Base-by-base conservation (phyloP, 768 basidiomycete genomes). In the Tulasnella calospora region DNA sequence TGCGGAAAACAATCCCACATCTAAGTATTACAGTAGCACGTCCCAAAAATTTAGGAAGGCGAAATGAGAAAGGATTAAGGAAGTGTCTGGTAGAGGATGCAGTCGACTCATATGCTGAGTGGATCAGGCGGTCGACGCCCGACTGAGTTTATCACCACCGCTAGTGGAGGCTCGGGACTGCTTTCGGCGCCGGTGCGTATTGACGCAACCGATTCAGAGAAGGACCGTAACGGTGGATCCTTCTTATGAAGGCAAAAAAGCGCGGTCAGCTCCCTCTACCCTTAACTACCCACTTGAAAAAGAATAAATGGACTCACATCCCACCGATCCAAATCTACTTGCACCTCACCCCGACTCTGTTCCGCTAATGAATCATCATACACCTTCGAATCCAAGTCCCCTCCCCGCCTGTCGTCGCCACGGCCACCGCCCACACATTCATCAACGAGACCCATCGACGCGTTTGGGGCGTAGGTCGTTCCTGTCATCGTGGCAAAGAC, bases 301-400 rank as follows among this genome's bases (percentile, higher is more conserved):
- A 10, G 33, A 33, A 2, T 2, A 27, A 27, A 19, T 17, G 19
- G 13, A 67, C 61, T 33, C 13, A 67, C 61, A 30, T 67, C 61
- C 61, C 61, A 67, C 61, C 61, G 61, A 67, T 67, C 61, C 61
- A 67, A 67, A 35, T 67, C 61, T 17, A 67, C 61, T 67, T 67
- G 61, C 30, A 67, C 12, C 30, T 67, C 61, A 12, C 61, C 35
- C 12, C 30, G 27, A 35, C 61, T 67, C 27, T 30, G 27, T 30
- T 30, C 61, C 33, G 61, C 30, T 19, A 67, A 35, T 9, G 61
- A 67, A 67, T 33, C n/a, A 67, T 35, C 33, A 30, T 67, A 67
- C 61, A 67, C n/a, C 33, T 33, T 33, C 61, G 33, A 23, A 23
- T 67, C 61, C 61, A 17, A 12, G 30, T 67, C 61, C 61, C 30